Evolutionary conservation across 345 rosid genomes (phyloP), one percentile per base, ranked within the genome.

Genomic region (Moricandia moricandioides): DNA sequence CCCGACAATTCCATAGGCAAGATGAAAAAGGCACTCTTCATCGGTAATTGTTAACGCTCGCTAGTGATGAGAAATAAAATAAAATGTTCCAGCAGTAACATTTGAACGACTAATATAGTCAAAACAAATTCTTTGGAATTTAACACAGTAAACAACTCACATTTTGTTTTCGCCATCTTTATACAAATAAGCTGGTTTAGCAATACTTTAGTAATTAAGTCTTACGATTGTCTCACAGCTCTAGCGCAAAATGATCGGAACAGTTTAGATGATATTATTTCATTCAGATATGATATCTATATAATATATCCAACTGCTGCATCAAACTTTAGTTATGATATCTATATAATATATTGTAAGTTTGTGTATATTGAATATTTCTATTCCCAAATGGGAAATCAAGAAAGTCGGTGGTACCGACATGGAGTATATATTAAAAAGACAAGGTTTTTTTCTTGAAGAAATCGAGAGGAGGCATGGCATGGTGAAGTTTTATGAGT

Each of bases 1-100:
- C 45, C 77, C 81, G 73, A 78, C 77, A 78, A 13, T 51, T 72
- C 73, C 77, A 66, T 78, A 78, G 77, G 81, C 73, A 78, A 78
- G 73, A 78, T 59, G 13, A 72, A 77, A 78, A 72, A 78, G 81
- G 8, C 17, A 51, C 59, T 67, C 61, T 58, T 37, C 73, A 65
- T 78, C 66, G 77, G 75, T 71, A 78, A 47, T 59, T 66, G 81
- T 37, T 51, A 29, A 67, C 49, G 52, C 54, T 39, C 12, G 8
- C 24, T 21, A 21, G 24, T 21, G 24, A 21, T 12, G 0, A 35
- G 2, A 52, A 54, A 45, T 43, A 35, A 60, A 34, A 62, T 67
- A 59, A 16, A 61, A 35, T 54, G 26, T 33, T 13, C 49, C 8
- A 51, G 45, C 40, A 35, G 51, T 31, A 26, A 47, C 14, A 60